Base-by-base conservation (phyloP, 768 basidiomycete species). In the Tulasnella sp. region DNA sequence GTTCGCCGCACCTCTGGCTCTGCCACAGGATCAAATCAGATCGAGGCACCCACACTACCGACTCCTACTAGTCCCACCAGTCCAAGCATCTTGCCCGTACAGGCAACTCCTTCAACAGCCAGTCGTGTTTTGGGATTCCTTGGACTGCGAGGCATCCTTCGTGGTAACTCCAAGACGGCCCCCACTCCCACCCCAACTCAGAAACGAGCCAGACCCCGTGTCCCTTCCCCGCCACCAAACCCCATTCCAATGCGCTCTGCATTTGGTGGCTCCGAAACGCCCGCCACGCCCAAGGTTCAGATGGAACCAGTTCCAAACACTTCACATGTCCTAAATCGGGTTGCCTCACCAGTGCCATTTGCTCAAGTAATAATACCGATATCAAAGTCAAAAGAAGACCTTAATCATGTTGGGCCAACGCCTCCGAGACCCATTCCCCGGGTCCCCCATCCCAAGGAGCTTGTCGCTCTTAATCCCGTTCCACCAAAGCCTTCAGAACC, bases 361-460 rank as follows among this genome's bases (percentile, higher is more conserved):
- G 62, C 62, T 27, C 62, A 68, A 68, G 62, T 68, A 31, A 68
- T 68, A 14, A 68, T 68, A 31, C 62, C 52, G 24, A 56, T 39
- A n/a, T 40, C 78, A 44, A 71, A 38, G 38, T 79, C 78, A 6
- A 72, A 79, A 56, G 78, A 79, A n/a, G 80, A 80, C 27, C 71
- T 81, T 19, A 81, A 72, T 34, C 80, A 81, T 72, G 21, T 80
- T 36, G 80, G 80, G 46, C 79, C 80, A 58, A 34, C 56, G 27
- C 80, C 80, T 16, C 52, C 73, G 7, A 34, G 56, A n/a, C 56
- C 68, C 8, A 16, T 2, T 24, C 34, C 80, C 31, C 80, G 46
- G 27, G 24, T 42, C 12, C 77, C 72, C 34, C 80, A 79, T 74
- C 78, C 78, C 7, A 79, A 80, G 38, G 77, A 71, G 34, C 56